Percentiles rank a stretch among this genome's conserved stretches.
These are phyloP conservation scores for Gentiana macrophylla DNA, from an alignment of 257 asterid species.

Conservation along the genomic window DNA sequence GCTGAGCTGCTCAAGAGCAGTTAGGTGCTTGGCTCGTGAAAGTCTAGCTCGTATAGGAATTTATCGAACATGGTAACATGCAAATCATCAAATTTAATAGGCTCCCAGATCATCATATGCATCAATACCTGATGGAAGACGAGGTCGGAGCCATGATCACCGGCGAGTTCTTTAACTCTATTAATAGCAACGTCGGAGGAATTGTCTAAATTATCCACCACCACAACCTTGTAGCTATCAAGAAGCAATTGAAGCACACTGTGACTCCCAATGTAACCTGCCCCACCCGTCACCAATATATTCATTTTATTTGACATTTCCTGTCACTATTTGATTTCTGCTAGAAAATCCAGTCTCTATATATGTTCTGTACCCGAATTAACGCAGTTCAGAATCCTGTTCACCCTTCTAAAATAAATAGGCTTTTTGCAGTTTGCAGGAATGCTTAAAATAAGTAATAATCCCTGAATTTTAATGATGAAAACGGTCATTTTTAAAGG, in stretches of 20 bases:
- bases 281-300: conserved; percentile 57
- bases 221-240: conserved; percentile 62
- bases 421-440: too few species aligned
- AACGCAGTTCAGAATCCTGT: too few species aligned
- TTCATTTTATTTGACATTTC: conserved; percentile 35
- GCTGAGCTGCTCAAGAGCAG: too few species aligned
- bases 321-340: neutral
- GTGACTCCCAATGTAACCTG: conserved; percentile 65
- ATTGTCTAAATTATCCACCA: conserved; percentile 88
- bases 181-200: conserved; percentile 58
- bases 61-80: neutral
- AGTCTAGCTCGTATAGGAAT: neutral
- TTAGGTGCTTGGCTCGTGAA: too few species aligned
- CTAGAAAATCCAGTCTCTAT: neutral
- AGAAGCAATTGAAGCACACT: conserved; percentile 75
- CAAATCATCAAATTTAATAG: too few species aligned
- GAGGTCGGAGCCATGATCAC: conserved; percentile 47
- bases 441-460: too few species aligned
- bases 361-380: neutral
- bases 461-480: too few species aligned
- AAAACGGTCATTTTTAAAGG: too few species aligned
- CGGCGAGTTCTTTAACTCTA: conserved; percentile 72
- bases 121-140: conserved; percentile 53
- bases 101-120: too few species aligned
- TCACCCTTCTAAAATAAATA: too few species aligned